Percentiles rank a stretch among this genome's conserved stretches.
phyloP scores from a whole-genome alignment of 768 basidiomycete genomes.

The Psilocybe sp. region DNA sequence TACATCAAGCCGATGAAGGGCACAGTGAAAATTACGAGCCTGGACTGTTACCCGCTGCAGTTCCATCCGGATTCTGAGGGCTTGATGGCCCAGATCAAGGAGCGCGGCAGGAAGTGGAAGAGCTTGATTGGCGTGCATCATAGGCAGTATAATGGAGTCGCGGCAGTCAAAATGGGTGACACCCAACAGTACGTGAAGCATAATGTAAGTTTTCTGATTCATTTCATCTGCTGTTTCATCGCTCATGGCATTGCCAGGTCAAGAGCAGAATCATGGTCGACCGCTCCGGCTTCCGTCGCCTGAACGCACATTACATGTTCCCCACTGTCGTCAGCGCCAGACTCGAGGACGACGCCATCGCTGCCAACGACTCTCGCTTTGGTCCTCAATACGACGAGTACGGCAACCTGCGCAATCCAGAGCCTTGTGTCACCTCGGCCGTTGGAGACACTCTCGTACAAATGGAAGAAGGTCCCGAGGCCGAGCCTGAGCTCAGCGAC shows the following conservation, averaged over 20 bases:
- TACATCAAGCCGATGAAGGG: conserved; percentile 44
- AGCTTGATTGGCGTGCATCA: conserved; percentile 53
- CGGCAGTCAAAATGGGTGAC: conserved; percentile 31
- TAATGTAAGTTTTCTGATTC: conserved; percentile 36
- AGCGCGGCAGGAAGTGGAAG: conserved; percentile 58
- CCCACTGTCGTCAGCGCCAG: conserved; percentile 33
- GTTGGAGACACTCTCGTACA: background rate
- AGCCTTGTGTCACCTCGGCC: no score
- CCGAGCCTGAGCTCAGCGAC: conserved; percentile 36
- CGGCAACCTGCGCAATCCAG: no score
- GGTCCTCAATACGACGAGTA: no score
- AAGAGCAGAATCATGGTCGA: conserved; percentile 63
- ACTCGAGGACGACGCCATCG: conserved; percentile 9
- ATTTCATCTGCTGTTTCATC: background rate
- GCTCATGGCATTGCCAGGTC: conserved; percentile 31
- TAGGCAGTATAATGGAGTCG: conserved; percentile 53
- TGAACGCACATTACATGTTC: conserved; percentile 50
- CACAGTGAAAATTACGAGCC: conserved; percentile 43
- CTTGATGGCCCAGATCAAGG: conserved; percentile 35
- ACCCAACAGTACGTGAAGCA: conserved; percentile 39
- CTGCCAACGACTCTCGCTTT: conserved; percentile 9
- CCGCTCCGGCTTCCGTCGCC: conserved; percentile 49
- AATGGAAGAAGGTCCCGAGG: background rate
- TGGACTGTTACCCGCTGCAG: conserved; percentile 52
- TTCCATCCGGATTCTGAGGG: conserved; percentile 46